Percentiles rank a stretch among this genome's conserved stretches.
phyloP scores from a whole-genome alignment of 2,329 filamentous ascomycete genomes.

The Aphanoascus verrucosus region DNA sequence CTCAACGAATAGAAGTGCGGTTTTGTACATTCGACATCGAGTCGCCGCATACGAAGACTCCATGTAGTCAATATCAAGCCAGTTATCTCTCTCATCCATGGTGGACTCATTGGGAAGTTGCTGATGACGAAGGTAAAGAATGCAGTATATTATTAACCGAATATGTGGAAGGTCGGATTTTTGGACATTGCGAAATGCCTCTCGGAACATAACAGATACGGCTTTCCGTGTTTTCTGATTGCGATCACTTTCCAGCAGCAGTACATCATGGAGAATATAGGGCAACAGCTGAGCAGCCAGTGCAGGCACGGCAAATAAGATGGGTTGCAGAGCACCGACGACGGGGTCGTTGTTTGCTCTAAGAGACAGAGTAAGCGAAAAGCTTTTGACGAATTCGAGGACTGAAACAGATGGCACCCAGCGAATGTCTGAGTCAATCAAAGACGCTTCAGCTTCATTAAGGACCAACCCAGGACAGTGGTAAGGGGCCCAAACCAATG shows the following conservation, averaged over 20 bases:
- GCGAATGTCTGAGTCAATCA: conserved; percentile 13
- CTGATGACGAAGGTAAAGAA: conserved; percentile 84
- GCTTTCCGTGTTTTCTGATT: conserved; percentile 49
- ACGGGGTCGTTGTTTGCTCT: conserved; percentile 54
- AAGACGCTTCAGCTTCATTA: conserved; percentile 17
- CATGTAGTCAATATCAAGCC: conserved; percentile 75
- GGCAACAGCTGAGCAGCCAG: conserved; percentile 69
- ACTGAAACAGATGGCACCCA: conserved; percentile 20
- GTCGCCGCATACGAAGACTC: conserved; percentile 61
- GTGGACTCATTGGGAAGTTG: conserved; percentile 63
- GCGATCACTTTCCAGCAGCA: conserved; percentile 56
- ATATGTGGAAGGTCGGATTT: conserved; percentile 49
- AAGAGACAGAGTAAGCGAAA: conserved; percentile 44
- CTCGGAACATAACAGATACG: conserved; percentile 55
- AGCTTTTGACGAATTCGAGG: conserved; percentile 27
- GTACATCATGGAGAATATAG: conserved; percentile 71
- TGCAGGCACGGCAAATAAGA: conserved; percentile 54
- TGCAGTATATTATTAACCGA: conserved; percentile 61
- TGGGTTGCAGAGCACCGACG: conserved; percentile 55
- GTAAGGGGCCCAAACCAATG: conserved; percentile 36
- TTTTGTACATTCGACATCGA: conserved; percentile 74
- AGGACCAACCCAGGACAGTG: conserved; percentile 27
- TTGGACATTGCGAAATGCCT: conserved; percentile 47
- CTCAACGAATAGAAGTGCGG: conserved; percentile 74
- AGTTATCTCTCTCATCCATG: conserved; percentile 64